phyloP scores from a whole-genome alignment of 257 asterid genomes.

The Ajuga chamaepitys region DNA sequence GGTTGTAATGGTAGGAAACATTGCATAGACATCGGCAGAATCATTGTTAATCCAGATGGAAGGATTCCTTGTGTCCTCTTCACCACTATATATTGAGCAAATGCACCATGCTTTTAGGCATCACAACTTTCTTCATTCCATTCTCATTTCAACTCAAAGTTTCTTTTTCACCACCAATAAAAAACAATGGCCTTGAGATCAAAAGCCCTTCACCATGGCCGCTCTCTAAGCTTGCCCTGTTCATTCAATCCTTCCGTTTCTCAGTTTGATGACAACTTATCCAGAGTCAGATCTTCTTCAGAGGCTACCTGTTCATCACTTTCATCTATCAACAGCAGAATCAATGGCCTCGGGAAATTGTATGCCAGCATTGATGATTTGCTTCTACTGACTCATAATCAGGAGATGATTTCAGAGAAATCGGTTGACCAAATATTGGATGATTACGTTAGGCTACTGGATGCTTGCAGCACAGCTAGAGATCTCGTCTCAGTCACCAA shows the following conservation, averaged over 20 bases:
- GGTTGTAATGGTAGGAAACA: no score
- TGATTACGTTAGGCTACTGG: no score
- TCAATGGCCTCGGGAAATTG: no score
- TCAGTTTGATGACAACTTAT: no score
- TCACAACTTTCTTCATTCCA: slow-evolving; percentile 6
- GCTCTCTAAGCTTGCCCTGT: slow-evolving; percentile 39
- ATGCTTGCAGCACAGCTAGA: no score
- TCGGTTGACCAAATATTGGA: slow-evolving; percentile 25
- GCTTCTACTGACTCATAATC: slow-evolving; percentile 18
- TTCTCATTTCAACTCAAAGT: not conserved
- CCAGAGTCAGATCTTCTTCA: slow-evolving; percentile 12
- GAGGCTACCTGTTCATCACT: slow-evolving; percentile 16
- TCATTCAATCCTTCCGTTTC: slow-evolving; percentile 20
- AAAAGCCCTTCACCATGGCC: slow-evolving; percentile 31
- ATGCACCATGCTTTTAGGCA: no score
- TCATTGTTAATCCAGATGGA: no score
- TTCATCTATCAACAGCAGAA: slow-evolving; percentile 16
- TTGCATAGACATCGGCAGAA: no score
- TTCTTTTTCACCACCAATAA: not conserved
- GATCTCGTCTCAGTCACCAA: no score
- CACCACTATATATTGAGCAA: no score
- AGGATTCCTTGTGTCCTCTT: no score
- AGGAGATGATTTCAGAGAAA: slow-evolving; percentile 17
- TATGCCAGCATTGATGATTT: slow-evolving; percentile 18
- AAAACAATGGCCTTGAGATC: no score